A percentile compares a stretch with the other conserved stretches of the same genome.
Conservation (phyloP, 352 stramenopile genomes). For the Phytophthora hybrid region DNA sequence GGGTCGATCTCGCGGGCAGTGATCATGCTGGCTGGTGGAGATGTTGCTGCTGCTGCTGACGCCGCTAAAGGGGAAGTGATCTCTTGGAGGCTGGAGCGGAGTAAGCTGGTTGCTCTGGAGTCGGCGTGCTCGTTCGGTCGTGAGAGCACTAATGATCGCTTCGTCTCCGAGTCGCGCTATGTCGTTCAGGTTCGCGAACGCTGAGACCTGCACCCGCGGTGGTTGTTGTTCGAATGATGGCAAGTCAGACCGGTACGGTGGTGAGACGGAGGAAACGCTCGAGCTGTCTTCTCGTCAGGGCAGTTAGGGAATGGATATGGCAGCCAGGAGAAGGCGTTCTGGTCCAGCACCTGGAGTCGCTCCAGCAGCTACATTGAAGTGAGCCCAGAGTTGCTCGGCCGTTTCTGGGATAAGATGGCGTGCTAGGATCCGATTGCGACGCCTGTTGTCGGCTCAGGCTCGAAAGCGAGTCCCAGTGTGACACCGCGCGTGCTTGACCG, state of each 20-base stretch:
- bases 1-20: constrained; percentile 22
- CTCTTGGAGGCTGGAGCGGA: background rate
- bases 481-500: constrained; percentile 5
- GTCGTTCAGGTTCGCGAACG: background rate
- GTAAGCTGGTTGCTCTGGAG: background rate
- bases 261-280: constrained; percentile 26
- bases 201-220: background rate
- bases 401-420: constrained; percentile 33
- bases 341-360: too few species aligned
- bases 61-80: background rate
- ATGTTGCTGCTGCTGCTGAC: background rate
- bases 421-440: constrained; percentile 12
- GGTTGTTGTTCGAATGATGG: constrained; percentile 36
- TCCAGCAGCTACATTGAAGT: background rate
- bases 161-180: constrained; percentile 23
- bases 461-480: background rate
- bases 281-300: constrained; percentile 20
- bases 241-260: constrained; percentile 21
- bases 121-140: constrained; percentile 17
- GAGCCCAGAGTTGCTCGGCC: constrained; percentile 4
- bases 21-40: constrained; percentile 26
- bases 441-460: background rate
- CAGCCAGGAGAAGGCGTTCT: background rate
- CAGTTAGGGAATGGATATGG: constrained; percentile 10
- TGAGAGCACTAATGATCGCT: constrained; percentile 32